Percentiles rank a stretch among this genome's conserved stretches.
phyloP scores from a whole-genome alignment of 176 grass and related monocot genomes.

The Oryza longistaminata region DNA sequence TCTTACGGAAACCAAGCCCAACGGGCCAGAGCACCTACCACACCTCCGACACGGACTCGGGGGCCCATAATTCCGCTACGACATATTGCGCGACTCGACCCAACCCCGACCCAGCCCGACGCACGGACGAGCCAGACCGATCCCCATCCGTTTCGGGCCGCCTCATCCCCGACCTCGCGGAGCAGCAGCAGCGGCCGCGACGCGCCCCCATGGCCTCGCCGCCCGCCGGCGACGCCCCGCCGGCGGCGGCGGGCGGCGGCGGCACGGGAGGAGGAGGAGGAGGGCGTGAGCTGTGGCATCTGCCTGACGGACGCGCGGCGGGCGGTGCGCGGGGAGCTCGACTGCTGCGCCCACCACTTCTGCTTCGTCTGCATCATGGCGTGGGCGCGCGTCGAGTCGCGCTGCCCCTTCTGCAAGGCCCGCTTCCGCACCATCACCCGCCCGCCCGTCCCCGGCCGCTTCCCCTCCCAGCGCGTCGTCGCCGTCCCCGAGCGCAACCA shows the following conservation, averaged over 20 bases:
- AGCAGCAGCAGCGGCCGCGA: neutral
- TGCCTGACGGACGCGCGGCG: constrained; percentile 43
- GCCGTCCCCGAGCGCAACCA: constrained; percentile 60
- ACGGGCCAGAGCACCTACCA: no score
- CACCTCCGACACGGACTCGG: no score
- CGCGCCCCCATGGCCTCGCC: constrained; percentile 9
- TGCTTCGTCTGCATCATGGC: constrained; percentile 98
- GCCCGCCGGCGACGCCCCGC: constrained; percentile 5
- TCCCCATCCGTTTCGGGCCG: no score
- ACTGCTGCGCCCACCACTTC: constrained; percentile 80
- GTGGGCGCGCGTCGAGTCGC: constrained; percentile 84
- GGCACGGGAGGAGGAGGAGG: neutral
- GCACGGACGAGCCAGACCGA: no score
- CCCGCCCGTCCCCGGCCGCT: constrained; percentile 50
- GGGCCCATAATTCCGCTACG: no score
- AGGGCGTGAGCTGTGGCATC: constrained; percentile 63
- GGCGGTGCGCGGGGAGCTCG: constrained; percentile 64
- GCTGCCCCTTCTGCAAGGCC: constrained; percentile 83
- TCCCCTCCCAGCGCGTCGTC: constrained; percentile 57
- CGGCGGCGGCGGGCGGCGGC: neutral
- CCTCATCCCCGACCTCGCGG: no score
- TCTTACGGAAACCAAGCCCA: no score
- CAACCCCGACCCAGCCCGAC: no score
- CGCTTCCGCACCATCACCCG: constrained; percentile 69
- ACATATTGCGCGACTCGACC: no score